phyloP scores from a whole-genome alignment of 2,329 filamentous ascomycete species.

The Neoscytalidium dimidiatum region DNA sequence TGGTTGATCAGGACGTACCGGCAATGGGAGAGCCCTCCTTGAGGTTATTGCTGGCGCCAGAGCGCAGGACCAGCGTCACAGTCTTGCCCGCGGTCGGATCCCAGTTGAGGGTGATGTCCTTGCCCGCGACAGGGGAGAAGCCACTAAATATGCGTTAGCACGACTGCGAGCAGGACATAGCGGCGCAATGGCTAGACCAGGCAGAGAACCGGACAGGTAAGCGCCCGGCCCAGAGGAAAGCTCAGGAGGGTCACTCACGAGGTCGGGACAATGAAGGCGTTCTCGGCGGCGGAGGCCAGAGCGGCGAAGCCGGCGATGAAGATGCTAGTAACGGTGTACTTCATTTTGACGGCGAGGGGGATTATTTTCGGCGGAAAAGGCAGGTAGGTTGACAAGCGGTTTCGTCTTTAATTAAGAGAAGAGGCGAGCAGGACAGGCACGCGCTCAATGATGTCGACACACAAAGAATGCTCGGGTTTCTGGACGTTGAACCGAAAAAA shows the following conservation, averaged over 20 bases:
- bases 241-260: constrained; percentile 1
- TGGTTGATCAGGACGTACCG: constrained; percentile 46
- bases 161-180: neutral
- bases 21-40: constrained; percentile 44
- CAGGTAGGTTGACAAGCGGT: neutral
- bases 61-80: constrained; percentile 52
- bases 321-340: constrained; percentile 40
- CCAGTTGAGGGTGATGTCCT: constrained; percentile 52
- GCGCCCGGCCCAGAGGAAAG: too few species aligned
- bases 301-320: constrained; percentile 49
- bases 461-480: neutral
- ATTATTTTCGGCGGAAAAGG: neutral
- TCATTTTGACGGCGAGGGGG: constrained; percentile 41
- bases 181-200: neutral
- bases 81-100: constrained; percentile 51
- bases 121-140: constrained; percentile 49
- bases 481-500: too few species aligned
- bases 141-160: constrained; percentile 37
- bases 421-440: neutral
- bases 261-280: constrained; percentile 47
- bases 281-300: constrained; percentile 44
- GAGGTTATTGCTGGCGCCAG: constrained; percentile 42
- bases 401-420: neutral
- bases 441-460: constrained; percentile 6
- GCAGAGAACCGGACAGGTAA: neutral